Conservation (phyloP, 139 green algal genomes). For the Tetradesmus obliquus region DNA sequence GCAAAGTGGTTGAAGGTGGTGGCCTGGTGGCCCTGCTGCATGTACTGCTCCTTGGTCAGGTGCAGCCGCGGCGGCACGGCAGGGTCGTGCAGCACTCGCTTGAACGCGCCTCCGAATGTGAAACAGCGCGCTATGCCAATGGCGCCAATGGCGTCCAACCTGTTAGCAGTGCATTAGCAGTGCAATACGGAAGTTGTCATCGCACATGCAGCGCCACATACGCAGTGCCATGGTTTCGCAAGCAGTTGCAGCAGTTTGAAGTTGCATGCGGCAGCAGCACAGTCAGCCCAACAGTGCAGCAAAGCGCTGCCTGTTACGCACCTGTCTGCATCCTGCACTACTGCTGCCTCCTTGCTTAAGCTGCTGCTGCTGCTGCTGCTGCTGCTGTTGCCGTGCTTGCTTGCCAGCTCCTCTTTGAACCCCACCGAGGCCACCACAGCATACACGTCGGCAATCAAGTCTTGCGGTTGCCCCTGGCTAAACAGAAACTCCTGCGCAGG, state of each 20-base stretch:
- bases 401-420: slow-evolving; percentile 74
- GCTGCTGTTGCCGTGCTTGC: background rate
- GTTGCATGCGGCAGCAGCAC: background rate
- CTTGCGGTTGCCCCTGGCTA: background rate
- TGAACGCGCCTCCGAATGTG: slow-evolving; percentile 79
- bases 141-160: slow-evolving; percentile 86
- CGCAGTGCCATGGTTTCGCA: background rate
- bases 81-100: slow-evolving; percentile 74
- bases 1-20: slow-evolving; percentile 89
- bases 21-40: slow-evolving; percentile 37
- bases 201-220: background rate
- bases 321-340: slow-evolving; percentile 85
- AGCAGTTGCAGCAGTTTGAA: background rate
- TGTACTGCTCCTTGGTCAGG: slow-evolving; percentile 75
- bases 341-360: slow-evolving; percentile 44
- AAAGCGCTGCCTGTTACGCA: background rate
- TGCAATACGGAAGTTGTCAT: background rate
- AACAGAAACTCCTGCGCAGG: slow-evolving; percentile 55
- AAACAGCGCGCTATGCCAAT: slow-evolving; percentile 87
- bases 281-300: no score
- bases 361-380: background rate
- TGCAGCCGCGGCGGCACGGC: slow-evolving; percentile 48
- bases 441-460: slow-evolving; percentile 48
- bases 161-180: slow-evolving; percentile 5
- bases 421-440: slow-evolving; percentile 66